Conservation (phyloP, 805 yeast genomes). For the Barnettozyma pratensis region DNA sequence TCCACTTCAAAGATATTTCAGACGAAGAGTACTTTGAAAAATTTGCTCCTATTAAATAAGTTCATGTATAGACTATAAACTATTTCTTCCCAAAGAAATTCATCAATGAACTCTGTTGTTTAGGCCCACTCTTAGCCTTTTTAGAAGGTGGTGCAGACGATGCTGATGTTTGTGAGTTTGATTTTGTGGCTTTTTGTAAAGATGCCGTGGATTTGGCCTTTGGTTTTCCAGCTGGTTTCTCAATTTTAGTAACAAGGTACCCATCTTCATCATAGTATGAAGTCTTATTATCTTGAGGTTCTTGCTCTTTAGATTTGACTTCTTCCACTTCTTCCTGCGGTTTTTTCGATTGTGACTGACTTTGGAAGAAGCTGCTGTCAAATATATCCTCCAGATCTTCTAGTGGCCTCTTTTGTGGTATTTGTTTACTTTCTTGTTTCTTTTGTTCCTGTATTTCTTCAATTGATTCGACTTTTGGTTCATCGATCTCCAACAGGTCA, state of each 20-base stretch:
- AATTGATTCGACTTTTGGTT: background rate
- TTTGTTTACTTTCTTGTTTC: background rate
- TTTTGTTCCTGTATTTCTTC: background rate
- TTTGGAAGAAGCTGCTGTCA: constrained; percentile 3
- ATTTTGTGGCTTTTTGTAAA: constrained; percentile 10
- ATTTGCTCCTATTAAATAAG: background rate
- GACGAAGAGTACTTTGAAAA: constrained; percentile 5
- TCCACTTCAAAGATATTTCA: constrained; percentile 6
- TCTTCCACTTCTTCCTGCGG: background rate
- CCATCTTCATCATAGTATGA: constrained; percentile 46
- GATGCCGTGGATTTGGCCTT: constrained; percentile 18
- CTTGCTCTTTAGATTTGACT: constrained; percentile 2
- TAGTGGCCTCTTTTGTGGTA: constrained; percentile 2
- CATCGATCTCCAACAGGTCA: constrained; percentile 7
- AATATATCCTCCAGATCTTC: constrained; percentile 15
- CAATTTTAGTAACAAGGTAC: constrained; percentile 35
- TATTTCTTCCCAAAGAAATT: constrained; percentile 41
- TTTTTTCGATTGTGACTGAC: background rate
- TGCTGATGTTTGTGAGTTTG: constrained; percentile 4
- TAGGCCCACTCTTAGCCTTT: constrained; percentile 23
- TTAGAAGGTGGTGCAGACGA: constrained; percentile 9
- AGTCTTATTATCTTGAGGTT: constrained; percentile 12
- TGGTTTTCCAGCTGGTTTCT: constrained; percentile 14
- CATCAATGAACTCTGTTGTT: constrained; percentile 41
- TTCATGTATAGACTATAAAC: background rate